phyloP scores from a whole-genome alignment of 768 basidiomycete genomes.

The Kwoniella pini region DNA sequence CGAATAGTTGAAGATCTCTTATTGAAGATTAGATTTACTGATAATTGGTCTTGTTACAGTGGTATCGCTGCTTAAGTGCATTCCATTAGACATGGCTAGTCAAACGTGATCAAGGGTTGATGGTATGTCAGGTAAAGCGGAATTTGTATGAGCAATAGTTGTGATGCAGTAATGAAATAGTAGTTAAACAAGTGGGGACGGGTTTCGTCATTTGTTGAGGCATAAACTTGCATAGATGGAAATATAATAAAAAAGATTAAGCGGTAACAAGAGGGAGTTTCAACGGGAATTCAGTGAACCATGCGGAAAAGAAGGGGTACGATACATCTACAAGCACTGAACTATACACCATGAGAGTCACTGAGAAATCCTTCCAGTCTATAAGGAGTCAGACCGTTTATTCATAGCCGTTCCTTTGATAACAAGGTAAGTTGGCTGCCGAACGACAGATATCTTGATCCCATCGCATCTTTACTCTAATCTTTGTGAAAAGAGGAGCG shows the following conservation, averaged over 20 bases:
- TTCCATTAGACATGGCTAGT: neutral
- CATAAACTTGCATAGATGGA: too few relatives aligned
- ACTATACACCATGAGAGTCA: too few relatives aligned
- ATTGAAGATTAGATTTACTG: too few relatives aligned
- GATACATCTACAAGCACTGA: neutral
- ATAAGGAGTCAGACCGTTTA: conserved; percentile 22
- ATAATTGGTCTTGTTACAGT: neutral
- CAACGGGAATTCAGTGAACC: too few relatives aligned
- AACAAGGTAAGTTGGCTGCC: conserved; percentile 28
- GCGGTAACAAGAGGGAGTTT: too few relatives aligned
- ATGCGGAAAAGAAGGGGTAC: too few relatives aligned
- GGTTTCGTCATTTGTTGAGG: neutral
- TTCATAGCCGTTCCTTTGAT: conserved; percentile 25
- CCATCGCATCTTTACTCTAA: conserved; percentile 5
- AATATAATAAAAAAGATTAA: too few relatives aligned
- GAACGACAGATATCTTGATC: conserved; percentile 28
- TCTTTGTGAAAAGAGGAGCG: conserved; percentile 11
- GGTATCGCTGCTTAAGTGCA: conserved; percentile 24
- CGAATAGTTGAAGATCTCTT: neutral
- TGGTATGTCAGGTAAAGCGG: neutral
- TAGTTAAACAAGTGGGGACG: neutral
- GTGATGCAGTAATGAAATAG: neutral
- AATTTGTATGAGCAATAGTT: neutral
- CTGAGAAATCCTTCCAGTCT: conserved; percentile 13
- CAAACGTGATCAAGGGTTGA: neutral